phyloP scores from a whole-genome alignment of 371 early-diverging fungal genomes.

The Mucor irregularis region DNA sequence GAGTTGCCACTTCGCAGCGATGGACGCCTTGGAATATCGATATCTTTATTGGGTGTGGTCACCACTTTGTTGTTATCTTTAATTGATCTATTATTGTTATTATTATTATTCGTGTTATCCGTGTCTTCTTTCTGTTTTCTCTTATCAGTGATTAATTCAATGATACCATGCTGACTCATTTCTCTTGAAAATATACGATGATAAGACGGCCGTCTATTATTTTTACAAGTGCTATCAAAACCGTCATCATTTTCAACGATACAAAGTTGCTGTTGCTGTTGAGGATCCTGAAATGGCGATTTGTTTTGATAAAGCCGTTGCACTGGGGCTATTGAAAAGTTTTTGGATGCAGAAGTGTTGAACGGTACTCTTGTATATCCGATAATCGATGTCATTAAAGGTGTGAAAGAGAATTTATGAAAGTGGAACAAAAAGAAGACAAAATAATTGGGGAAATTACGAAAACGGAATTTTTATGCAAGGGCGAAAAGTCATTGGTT shows the following conservation, averaged over 20 bases:
- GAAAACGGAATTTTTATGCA: background rate
- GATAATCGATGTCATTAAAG: constrained; percentile 16
- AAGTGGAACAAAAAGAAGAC: constrained; percentile 2
- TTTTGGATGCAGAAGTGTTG: background rate
- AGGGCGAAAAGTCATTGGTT: background rate
- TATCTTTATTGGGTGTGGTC: background rate
- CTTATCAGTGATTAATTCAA: constrained; percentile 12
- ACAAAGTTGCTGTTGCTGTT: background rate
- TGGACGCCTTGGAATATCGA: background rate
- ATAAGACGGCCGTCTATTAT: background rate
- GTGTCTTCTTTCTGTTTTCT: background rate
- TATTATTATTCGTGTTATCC: constrained; percentile 1
- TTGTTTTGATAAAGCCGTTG: background rate
- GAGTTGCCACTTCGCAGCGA: background rate
- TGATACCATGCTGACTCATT: constrained; percentile 6
- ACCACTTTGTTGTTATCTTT: background rate
- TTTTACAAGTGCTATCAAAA: background rate
- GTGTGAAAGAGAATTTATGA: background rate
- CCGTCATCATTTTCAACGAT: background rate
- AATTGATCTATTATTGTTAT: background rate
- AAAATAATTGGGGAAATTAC: background rate
- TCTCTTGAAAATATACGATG: constrained; percentile 23
- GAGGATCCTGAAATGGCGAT: background rate
- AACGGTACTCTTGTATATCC: constrained; percentile 21
- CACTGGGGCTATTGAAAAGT: constrained; percentile 15